Percentiles rank a stretch among this genome's conserved stretches.
phyloP scores from a whole-genome alignment of 768 basidiomycete species.

The Cyclocybe aegerita region DNA sequence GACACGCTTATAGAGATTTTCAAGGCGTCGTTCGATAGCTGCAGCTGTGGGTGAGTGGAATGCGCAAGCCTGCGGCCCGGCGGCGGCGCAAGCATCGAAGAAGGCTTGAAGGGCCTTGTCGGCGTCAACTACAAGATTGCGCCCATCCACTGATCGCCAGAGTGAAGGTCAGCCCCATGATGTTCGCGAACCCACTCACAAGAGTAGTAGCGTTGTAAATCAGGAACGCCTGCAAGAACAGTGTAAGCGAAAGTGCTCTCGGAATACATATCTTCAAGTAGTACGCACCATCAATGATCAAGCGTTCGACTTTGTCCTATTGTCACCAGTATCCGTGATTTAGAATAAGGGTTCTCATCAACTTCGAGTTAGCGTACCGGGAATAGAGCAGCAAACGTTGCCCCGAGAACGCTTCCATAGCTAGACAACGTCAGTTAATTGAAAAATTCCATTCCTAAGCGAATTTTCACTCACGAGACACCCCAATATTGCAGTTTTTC shows the following conservation, averaged over 20 bases:
- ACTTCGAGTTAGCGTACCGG: conserved; percentile 20
- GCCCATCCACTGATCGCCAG: conserved; percentile 28
- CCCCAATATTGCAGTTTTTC: conserved; percentile 35
- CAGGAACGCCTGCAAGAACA: too few relatives aligned
- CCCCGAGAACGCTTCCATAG: conserved; percentile 25
- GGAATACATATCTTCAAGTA: background rate
- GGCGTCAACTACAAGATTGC: conserved; percentile 34
- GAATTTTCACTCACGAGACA: conserved; percentile 21
- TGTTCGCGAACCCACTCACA: too few relatives aligned
- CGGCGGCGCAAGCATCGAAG: conserved; percentile 32
- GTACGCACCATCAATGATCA: conserved; percentile 42
- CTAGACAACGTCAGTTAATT: conserved; percentile 11
- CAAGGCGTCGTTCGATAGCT: too few relatives aligned
- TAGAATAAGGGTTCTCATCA: too few relatives aligned
- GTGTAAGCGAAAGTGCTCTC: too few relatives aligned
- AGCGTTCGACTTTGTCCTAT: conserved; percentile 25
- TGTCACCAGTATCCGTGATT: background rate
- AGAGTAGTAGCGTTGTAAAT: too few relatives aligned
- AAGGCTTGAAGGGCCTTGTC: conserved; percentile 34
- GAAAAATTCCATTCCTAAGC: background rate
- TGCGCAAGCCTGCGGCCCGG: conserved; percentile 32
- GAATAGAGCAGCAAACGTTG: conserved; percentile 32
- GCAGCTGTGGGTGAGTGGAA: conserved; percentile 28
- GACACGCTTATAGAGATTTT: conserved; percentile 26
- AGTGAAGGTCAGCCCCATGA: background rate